Percentiles rank a stretch among this genome's conserved stretches.
Conservation (phyloP, 108 stramenopile genomes). For the Aurantiochytrium sp. region DNA sequence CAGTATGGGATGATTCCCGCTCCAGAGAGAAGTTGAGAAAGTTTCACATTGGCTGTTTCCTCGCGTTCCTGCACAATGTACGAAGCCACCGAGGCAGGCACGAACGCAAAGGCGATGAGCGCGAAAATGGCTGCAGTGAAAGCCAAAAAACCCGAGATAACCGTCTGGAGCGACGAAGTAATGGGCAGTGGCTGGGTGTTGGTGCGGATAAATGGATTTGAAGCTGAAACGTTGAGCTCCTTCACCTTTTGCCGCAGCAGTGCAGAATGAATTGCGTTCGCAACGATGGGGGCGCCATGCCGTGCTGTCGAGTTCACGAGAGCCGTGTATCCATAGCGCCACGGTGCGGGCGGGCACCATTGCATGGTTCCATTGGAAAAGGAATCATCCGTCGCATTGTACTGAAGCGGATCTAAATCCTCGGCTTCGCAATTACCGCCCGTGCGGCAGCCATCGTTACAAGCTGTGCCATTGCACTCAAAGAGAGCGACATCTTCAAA, state of each 20-base stretch:
- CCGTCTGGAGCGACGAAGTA: conserved; percentile 11
- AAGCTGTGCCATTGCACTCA: not conserved
- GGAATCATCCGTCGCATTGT: not conserved
- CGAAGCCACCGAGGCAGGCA: conserved; percentile 44
- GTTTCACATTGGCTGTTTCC: conserved; percentile 44
- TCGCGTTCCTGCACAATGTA: conserved; percentile 59
- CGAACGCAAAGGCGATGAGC: conserved; percentile 52
- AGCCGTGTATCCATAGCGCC: conserved; percentile 13
- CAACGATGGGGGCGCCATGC: conserved; percentile 26
- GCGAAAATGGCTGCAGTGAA: conserved; percentile 30
- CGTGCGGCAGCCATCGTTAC: not conserved
- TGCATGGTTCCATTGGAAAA: not conserved
- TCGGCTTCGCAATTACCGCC: not conserved
- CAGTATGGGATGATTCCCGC: conserved; percentile 46
- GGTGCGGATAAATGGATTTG: not conserved
- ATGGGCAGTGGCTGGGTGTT: not conserved
- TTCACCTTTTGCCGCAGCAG: conserved; percentile 18
- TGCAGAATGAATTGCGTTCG: conserved; percentile 20
- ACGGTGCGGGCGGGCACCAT: not conserved
- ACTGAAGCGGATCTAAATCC: not conserved
- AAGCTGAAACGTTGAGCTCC: not conserved
- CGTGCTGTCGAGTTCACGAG: conserved; percentile 34
- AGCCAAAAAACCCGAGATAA: not conserved
- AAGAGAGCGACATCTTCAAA: not conserved
- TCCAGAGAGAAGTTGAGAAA: conserved; percentile 44